Conservation (phyloP, 2,329 filamentous ascomycete species). For the Pseudocercospora cruenta region DNA sequence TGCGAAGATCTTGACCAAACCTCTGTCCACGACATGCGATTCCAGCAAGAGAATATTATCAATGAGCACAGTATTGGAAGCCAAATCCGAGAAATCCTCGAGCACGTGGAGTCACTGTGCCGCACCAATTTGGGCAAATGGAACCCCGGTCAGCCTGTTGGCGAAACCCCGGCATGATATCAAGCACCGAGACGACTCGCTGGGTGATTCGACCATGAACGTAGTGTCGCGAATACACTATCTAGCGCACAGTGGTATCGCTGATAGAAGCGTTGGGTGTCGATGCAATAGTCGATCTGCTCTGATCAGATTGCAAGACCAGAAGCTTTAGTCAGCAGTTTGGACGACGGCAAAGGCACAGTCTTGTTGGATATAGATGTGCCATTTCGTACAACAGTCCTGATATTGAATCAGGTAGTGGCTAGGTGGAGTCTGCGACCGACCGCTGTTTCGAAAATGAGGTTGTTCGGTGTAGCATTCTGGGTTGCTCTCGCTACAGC, state of each 20-base stretch:
- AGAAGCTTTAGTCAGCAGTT: background rate
- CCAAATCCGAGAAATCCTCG: background rate
- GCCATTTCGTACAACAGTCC: background rate
- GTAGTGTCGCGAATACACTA: background rate
- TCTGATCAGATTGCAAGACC: background rate
- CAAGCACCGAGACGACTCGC: background rate
- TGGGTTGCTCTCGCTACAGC: background rate
- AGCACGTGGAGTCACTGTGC: background rate
- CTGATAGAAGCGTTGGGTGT: background rate
- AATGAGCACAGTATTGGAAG: background rate
- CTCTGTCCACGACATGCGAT: background rate
- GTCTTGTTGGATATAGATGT: background rate
- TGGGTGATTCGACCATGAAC: background rate
- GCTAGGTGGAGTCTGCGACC: background rate
- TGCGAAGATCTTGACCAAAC: background rate
- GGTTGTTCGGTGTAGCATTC: background rate
- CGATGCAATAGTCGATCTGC: background rate
- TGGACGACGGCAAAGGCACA: background rate
- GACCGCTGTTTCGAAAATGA: background rate
- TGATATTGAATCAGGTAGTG: background rate
- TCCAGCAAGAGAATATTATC: background rate
- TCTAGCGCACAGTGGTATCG: background rate
- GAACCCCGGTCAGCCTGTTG: background rate
- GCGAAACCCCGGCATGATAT: background rate
- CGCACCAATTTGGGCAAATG: background rate